Conservation (phyloP, 2,329 filamentous ascomycete genomes). For the Eutypa lata region DNA sequence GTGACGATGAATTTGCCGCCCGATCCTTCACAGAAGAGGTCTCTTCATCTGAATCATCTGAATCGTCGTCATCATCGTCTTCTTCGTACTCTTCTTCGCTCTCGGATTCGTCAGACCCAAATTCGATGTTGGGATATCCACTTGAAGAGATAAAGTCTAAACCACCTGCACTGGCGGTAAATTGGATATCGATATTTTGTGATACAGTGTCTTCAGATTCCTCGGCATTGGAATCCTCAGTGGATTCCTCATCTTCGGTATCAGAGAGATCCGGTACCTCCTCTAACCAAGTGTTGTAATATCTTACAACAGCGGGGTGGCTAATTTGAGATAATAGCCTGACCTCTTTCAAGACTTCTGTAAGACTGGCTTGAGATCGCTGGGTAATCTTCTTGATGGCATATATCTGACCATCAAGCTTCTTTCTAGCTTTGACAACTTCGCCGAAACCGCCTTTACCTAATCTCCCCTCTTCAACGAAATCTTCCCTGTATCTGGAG, state of each 20-base stretch:
- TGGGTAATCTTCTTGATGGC: constrained; percentile 96
- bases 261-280: constrained; percentile 54
- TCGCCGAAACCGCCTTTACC: constrained; percentile 95
- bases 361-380: constrained; percentile 72
- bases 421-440: constrained; percentile 92
- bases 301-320: constrained; percentile 81
- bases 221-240: constrained; percentile 36
- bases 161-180: constrained; percentile 71
- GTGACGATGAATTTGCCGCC: constrained; percentile 43
- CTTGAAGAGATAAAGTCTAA: constrained; percentile 92
- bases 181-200: constrained; percentile 48
- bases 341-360: constrained; percentile 80
- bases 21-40: constrained; percentile 38
- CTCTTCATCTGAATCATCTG: constrained; percentile 41
- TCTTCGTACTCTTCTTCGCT: constrained; percentile 33
- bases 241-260: constrained; percentile 56
- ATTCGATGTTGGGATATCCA: constrained; percentile 68
- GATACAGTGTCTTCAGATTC: constrained; percentile 41
- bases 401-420: constrained; percentile 88
- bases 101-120: constrained; percentile 60
- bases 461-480: constrained; percentile 82
- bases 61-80: constrained; percentile 35
- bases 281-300: constrained; percentile 95
- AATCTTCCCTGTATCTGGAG: constrained; percentile 84
- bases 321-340: constrained; percentile 88